Evolutionary conservation across 2,329 filamentous ascomycete species (phyloP), one percentile per base, ranked within the genome.

Genomic region (Clonostachys sp.): DNA sequence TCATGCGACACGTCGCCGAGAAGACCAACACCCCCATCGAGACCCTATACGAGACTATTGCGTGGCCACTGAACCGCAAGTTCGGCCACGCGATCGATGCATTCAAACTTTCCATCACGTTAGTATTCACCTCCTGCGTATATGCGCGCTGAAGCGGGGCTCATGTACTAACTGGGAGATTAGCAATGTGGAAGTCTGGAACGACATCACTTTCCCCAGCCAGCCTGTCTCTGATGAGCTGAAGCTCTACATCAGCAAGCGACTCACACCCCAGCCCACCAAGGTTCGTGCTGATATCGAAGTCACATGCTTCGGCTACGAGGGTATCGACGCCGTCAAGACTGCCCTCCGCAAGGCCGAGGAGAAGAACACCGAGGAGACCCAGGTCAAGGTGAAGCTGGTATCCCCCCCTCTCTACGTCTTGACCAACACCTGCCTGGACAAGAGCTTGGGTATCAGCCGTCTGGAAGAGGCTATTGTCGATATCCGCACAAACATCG

Each of bases 91-190:
- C 92, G 12, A 89, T 97, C 56, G 94, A 99, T 66, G 94, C 95
- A 12, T 99, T 99, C 80, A 99, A 97, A 80, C 86, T 97, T 52
- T 95, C 91, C 56, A 99, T 99, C 75, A 97, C 94, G 87, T 91
- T 75, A 60, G 83, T 71, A 34, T 12, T 17, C 12, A 10, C 40
- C 24, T 10, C 24, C 24, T 30, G 20, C 20, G n/a, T 18, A 20
- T 42, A 42, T 36, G 34, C 24, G 12, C 10, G 8, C 16, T 34
- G 20, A 16, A 45, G 14, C 17, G 43, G n/a, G 38, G 14, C 35
- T 17, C 2, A n/a, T 39, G 14, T 18, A 18, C 53, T 59, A 44
- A 59, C 55, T 39, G 38, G 7, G 24, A n/a, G 35, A 30, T 17
- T 44, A 91, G 87, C 52, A 97, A 97, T 75, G 87, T 91, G 47